A percentile compares a stretch with the other conserved stretches of the same genome.
Conservation (phyloP, 768 basidiomycete species). For the Kondoa malvinella region DNA sequence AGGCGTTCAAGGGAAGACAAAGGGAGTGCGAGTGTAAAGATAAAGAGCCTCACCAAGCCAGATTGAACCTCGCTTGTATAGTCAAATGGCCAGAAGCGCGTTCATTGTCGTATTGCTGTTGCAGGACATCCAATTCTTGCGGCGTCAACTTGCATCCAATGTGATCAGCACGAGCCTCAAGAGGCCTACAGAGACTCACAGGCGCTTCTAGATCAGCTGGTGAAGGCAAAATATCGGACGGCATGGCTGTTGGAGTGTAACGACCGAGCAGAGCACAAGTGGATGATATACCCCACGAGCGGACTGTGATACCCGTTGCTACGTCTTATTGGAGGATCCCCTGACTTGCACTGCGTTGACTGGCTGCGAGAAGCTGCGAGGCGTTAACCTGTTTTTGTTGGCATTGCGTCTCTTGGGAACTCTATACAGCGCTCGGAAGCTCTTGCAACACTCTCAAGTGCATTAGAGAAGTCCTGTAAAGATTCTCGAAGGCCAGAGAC, state of each 20-base stretch:
- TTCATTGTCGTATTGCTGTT: constrained; percentile 64
- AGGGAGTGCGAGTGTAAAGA: neutral
- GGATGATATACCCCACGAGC: too few relatives aligned
- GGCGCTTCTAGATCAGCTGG: constrained; percentile 4
- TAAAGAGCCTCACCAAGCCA: constrained; percentile 62
- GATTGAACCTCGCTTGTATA: constrained; percentile 93
- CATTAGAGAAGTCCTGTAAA: too few relatives aligned
- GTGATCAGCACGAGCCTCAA: too few relatives aligned
- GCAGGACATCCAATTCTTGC: constrained; percentile 17
- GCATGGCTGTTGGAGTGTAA: neutral
- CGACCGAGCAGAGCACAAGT: too few relatives aligned
- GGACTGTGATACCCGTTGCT: too few relatives aligned
- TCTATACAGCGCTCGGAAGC: too few relatives aligned
- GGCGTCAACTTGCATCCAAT: constrained; percentile 9
- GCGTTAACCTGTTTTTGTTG: too few relatives aligned
- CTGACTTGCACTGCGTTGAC: too few relatives aligned
- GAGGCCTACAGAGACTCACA: neutral
- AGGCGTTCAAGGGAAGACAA: neutral
- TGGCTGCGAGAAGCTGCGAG: too few relatives aligned
- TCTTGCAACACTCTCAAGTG: too few relatives aligned
- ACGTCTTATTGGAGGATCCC: too few relatives aligned
- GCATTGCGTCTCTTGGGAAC: too few relatives aligned
- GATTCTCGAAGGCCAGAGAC: neutral
- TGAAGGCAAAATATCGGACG: neutral
- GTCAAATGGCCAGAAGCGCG: constrained; percentile 64